Percentiles rank a stretch among this genome's conserved stretches.
phyloP scores from a whole-genome alignment of 306 rosid species.

The Carpinus fangiana region DNA sequence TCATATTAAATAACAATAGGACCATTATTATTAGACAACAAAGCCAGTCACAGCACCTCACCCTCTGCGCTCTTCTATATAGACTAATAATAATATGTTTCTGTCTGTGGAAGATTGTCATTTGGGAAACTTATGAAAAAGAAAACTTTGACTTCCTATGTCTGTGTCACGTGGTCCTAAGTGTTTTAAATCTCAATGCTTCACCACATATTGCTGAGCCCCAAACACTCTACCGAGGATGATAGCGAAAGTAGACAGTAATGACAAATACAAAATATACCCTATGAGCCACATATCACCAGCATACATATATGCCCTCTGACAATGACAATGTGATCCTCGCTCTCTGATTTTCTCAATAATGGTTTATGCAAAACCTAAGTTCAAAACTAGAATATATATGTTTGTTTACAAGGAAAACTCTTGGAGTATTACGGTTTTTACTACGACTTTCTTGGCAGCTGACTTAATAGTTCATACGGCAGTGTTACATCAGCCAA shows the following conservation, averaged over 20 bases:
- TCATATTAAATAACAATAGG: background rate
- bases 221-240: background rate
- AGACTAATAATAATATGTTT: no score
- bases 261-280: background rate
- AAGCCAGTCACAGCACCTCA: background rate
- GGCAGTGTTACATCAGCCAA: no score
- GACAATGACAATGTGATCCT: no score
- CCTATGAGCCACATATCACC: background rate
- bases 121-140: background rate
- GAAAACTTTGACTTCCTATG: background rate
- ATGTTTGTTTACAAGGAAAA: no score
- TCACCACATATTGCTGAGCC: background rate
- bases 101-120: background rate
- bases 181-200: background rate
- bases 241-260: background rate
- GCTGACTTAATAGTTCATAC: no score
- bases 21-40: background rate
- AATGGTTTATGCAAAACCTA: background rate
- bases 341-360: no score
- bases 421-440: no score
- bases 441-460: no score
- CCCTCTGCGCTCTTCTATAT: background rate
- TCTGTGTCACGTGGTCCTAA: background rate
- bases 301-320: no score
- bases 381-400: background rate